phyloP scores from a whole-genome alignment of 2,329 filamentous ascomycete species.

The Fusarium albosuccineum region DNA sequence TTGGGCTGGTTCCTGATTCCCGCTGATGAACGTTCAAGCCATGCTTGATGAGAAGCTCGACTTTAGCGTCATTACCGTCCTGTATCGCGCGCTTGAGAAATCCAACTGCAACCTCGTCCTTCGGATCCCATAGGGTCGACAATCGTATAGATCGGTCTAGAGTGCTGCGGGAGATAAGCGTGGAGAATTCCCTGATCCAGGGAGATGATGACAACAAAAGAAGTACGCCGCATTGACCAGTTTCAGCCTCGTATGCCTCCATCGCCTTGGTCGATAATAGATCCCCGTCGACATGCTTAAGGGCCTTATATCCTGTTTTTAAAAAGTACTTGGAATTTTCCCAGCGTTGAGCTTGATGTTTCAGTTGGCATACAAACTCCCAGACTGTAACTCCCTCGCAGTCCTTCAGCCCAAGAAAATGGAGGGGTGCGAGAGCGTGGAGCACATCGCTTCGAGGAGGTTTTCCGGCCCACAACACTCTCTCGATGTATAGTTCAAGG shows the following conservation, averaged over 20 bases:
- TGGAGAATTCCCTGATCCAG: background rate
- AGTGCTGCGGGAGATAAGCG: too few relatives aligned
- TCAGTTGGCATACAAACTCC: background rate
- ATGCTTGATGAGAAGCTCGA: background rate
- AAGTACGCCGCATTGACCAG: background rate
- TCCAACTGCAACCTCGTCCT: background rate
- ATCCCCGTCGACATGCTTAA: background rate
- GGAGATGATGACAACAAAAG: background rate
- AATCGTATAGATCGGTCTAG: background rate
- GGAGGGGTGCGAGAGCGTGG: background rate
- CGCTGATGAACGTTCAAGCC: background rate
- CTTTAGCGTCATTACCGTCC: fast-evolving
- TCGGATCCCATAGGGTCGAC: background rate
- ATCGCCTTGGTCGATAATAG: background rate
- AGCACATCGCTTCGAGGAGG: background rate
- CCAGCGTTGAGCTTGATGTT: background rate
- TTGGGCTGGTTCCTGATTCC: background rate
- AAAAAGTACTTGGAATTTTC: background rate
- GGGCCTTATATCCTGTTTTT: background rate
- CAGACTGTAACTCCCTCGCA: background rate
- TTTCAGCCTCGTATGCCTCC: background rate
- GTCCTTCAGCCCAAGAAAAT: background rate
- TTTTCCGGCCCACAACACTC: too few relatives aligned
- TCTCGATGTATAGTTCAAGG: background rate
- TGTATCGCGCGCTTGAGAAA: background rate